Percentiles rank a stretch among this genome's conserved stretches.
phyloP scores from a whole-genome alignment of 1,284 basidiomycete genomes.

The Trichosporon faecale region DNA sequence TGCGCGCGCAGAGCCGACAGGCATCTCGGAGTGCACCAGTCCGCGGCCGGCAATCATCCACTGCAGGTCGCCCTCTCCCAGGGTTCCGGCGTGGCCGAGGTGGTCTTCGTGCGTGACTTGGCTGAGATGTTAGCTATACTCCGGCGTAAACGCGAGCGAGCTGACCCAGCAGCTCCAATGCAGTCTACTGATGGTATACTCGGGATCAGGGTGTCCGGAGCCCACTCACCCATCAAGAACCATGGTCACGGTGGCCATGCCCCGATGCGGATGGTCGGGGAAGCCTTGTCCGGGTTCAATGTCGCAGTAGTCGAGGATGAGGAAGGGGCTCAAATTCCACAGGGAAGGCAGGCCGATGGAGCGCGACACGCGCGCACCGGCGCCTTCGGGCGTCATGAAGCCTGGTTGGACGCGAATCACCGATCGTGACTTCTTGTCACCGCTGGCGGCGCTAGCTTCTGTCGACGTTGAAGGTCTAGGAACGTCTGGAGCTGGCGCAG shows the following conservation, averaged over 20 bases:
- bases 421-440: neutral
- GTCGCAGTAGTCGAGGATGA: slow-evolving; percentile 10
- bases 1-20: slow-evolving; percentile 59
- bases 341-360: neutral
- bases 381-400: slow-evolving; percentile 5
- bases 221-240: slow-evolving; percentile 73
- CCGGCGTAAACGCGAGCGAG: too few species aligned
- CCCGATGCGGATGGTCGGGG: slow-evolving; percentile 78
- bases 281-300: slow-evolving; percentile 46
- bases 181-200: too few species aligned
- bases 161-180: neutral
- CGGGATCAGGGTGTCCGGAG: too few species aligned
- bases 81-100: slow-evolving; percentile 73
- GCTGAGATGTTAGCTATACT: too few species aligned
- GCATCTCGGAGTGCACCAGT: slow-evolving; percentile 80
- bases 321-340: slow-evolving; percentile 1
- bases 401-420: neutral
- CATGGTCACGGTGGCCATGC: slow-evolving; percentile 72
- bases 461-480: too few species aligned
- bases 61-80: slow-evolving; percentile 81
- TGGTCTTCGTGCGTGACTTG: slow-evolving; percentile 79
- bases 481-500: too few species aligned
- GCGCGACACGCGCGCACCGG: slow-evolving; percentile 4
- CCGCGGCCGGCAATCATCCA: slow-evolving; percentile 84
- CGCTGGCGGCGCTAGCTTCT: too few species aligned